phyloP scores from a whole-genome alignment of 179 eudicot species.

The Gypsophila paniculata region DNA sequence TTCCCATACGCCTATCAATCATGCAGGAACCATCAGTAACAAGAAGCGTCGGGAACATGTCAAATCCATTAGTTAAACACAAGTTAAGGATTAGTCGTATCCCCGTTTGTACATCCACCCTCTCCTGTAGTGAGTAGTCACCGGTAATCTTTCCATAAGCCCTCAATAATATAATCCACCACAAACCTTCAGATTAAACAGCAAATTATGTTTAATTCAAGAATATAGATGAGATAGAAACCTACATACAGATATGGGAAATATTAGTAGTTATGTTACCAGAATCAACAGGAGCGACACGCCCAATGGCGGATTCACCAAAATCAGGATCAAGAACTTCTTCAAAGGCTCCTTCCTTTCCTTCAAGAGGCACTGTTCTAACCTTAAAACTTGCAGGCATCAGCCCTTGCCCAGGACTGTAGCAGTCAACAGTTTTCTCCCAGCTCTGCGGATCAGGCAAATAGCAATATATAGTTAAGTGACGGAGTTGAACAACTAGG shows the following conservation, averaged over 20 bases:
- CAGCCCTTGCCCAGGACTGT: slow-evolving; percentile 41
- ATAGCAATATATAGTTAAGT: background rate
- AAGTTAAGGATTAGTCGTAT: slow-evolving; percentile 31
- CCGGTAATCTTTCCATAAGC: slow-evolving; percentile 44
- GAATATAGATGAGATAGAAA: background rate
- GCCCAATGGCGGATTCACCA: slow-evolving; percentile 47
- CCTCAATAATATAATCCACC: slow-evolving; percentile 45
- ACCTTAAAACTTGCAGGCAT: slow-evolving; percentile 49
- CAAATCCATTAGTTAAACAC: slow-evolving; percentile 42
- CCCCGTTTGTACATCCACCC: slow-evolving; percentile 46
- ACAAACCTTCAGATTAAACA: slow-evolving; percentile 32
- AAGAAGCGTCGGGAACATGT: slow-evolving; percentile 42
- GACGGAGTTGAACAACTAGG: background rate
- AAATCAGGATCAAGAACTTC: slow-evolving; percentile 44
- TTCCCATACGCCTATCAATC: slow-evolving; percentile 46
- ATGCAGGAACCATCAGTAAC: slow-evolving; percentile 47
- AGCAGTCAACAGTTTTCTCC: slow-evolving; percentile 46
- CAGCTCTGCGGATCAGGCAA: slow-evolving; percentile 32
- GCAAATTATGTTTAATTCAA: background rate
- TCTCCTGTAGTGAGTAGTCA: slow-evolving; percentile 40
- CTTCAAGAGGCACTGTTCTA: slow-evolving; percentile 28
- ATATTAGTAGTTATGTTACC: slow-evolving; percentile 24
- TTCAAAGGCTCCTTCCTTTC: slow-evolving; percentile 33
- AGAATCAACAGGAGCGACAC: slow-evolving; percentile 46
- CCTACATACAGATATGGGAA: background rate